Conservation (phyloP, 2,329 filamentous ascomycete species). For the Aspergillus glaucus region DNA sequence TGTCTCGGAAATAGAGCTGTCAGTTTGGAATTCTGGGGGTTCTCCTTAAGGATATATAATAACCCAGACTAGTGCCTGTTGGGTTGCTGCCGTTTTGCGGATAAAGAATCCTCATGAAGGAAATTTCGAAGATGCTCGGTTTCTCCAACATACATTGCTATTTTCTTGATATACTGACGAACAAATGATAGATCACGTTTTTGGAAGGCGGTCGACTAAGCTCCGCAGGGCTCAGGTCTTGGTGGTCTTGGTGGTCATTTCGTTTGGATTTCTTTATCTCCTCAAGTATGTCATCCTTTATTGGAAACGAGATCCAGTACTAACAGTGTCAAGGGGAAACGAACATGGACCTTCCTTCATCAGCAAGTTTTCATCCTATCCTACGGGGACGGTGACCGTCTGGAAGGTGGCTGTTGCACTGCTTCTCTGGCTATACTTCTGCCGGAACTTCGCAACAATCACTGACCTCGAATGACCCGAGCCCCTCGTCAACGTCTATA, state of each 20-base stretch:
- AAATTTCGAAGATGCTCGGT: neutral
- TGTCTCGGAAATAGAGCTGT: no score
- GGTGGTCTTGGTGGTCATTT: constrained; percentile 79
- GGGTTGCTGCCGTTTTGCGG: no score
- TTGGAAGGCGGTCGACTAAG: constrained; percentile 83
- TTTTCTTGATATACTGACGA: neutral
- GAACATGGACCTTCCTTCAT: constrained; percentile 66
- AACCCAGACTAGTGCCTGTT: no score
- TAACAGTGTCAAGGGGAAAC: constrained; percentile 56
- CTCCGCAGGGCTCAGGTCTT: constrained; percentile 91
- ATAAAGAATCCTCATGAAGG: no score
- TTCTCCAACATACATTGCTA: neutral
- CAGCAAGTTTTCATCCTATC: constrained; percentile 56
- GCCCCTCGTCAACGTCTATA: constrained; percentile 89
- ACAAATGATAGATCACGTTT: constrained; percentile 64
- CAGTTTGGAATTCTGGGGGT: no score
- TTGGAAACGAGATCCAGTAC: neutral
- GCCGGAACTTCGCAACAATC: constrained; percentile 89
- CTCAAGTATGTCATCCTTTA: constrained; percentile 53
- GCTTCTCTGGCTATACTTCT: constrained; percentile 83
- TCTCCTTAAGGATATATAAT: no score
- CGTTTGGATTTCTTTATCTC: constrained; percentile 85
- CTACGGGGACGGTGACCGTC: constrained; percentile 66
- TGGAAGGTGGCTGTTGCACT: constrained; percentile 88
- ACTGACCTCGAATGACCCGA: constrained; percentile 88